Evolutionary conservation across 2,329 filamentous ascomycete species (phyloP).

Genomic region (Amesomyces nigricolor): DNA sequence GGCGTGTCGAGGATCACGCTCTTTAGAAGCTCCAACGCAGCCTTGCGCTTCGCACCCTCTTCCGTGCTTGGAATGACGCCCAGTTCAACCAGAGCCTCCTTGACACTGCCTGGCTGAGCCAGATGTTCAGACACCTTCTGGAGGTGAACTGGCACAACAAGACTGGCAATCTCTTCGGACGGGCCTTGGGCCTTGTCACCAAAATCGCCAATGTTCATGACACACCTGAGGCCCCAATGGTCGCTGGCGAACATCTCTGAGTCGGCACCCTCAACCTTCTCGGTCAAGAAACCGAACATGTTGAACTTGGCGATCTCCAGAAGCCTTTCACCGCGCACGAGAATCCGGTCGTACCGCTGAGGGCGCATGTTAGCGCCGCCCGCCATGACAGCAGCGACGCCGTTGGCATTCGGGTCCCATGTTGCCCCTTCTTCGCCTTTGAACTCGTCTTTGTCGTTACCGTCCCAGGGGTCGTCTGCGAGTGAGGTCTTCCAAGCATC

Average conservation of each 20-base stretch:
- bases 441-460: conserved; percentile 32
- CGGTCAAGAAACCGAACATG: conserved; percentile 47
- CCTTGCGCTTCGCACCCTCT: conserved; percentile 38
- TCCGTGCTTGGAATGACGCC: conserved; percentile 42
- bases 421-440: conserved; percentile 61
- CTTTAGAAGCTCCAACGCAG: conserved; percentile 43
- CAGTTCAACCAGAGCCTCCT: conserved; percentile 33
- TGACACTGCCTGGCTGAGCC: conserved; percentile 32
- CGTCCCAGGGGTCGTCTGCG: conserved; percentile 33
- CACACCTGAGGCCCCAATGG: conserved; percentile 53
- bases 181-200: conserved; percentile 3
- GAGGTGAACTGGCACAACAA: conserved; percentile 33
- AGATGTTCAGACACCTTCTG: conserved; percentile 31
- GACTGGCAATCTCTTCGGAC: conserved; percentile 22
- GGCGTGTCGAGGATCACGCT: conserved; percentile 34
- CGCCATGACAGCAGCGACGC: conserved; percentile 47
- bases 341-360: conserved; percentile 60
- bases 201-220: conserved; percentile 30
- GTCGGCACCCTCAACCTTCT: conserved; percentile 11
- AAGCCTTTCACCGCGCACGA: conserved; percentile 41
- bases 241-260: conserved; percentile 41
- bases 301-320: conserved; percentile 46
- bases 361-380: conserved; percentile 48
- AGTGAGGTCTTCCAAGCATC: conserved; percentile 48
- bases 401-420: conserved; percentile 55